Evolutionary conservation across 176 grass and related monocot genomes (phyloP).

Genomic region (Cymbopogon citratus): DNA sequence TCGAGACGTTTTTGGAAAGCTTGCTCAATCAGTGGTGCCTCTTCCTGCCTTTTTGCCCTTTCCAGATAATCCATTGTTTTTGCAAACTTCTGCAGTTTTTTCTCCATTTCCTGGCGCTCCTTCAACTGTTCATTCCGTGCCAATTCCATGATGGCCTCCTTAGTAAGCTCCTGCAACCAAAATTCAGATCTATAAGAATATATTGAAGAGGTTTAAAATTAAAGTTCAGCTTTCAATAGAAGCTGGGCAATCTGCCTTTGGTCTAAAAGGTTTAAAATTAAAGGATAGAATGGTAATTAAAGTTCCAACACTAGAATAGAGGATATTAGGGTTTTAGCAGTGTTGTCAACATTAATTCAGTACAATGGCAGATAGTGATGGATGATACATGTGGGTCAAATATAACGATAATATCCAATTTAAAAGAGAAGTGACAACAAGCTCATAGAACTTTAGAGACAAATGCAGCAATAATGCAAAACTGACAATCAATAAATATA

Average conservation of each 20-base stretch:
- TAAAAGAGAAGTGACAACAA: background rate
- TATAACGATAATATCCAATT: background rate
- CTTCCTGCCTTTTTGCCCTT: conserved; percentile 83
- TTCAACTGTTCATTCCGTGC: conserved; percentile 55
- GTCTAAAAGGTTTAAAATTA: background rate
- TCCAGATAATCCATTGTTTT: conserved; percentile 95
- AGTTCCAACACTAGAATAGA: background rate
- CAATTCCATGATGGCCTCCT: conserved; percentile 59
- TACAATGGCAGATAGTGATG: too few species aligned
- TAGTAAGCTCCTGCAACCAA: conserved; percentile 60
- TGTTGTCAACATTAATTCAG: background rate
- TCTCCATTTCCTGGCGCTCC: conserved; percentile 74
- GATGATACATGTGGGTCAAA: background rate
- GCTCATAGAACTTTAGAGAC: background rate
- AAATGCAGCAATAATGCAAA: background rate
- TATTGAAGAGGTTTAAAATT: background rate
- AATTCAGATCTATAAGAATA: background rate
- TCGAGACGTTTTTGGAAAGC: conserved; percentile 65
- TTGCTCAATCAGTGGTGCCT: conserved; percentile 78
- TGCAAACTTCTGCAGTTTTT: conserved; percentile 62
- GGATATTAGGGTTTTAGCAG: background rate
- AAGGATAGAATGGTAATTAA: background rate
- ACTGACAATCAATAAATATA: background rate
- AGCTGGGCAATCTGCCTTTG: too few species aligned
- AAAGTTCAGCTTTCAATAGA: too few species aligned